Evolutionary conservation across 73 alveolate genomes (phyloP), one percentile per base, ranked within the genome.

Genomic region (Paramecium octaurelia): DNA sequence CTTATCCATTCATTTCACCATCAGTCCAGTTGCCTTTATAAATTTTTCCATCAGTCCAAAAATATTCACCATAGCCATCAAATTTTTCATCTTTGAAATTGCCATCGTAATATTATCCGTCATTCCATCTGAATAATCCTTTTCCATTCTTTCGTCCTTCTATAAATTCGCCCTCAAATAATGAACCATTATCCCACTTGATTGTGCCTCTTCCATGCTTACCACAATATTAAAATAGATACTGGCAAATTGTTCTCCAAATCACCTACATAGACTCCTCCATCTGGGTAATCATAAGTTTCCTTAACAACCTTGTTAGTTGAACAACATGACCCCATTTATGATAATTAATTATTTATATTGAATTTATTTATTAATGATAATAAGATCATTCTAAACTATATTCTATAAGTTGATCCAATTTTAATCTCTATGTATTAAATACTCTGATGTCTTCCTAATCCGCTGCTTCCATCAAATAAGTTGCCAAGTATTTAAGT

Each of bases 11-110:
- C 92, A 86, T 59, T 80, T 68, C 84, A 58, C 71, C 71, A 18
- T 59, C 58, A 29, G 16, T 9, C 92, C 93, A 86, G 9, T 86
- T 29, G 1, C 93, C 93, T 29, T 92, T 69, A 69, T 95, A 96
- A 12, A 93, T 75, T n/a, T 93, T 85, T 20, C 98, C 98, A 92
- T 95, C 97, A 69, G 64, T 36, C 97, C 98, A 92, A 23, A 93
- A 75, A 69, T 34, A 68, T 70, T 86, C 84, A 8, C 93, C 93
- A 77, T 86, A 86, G 24, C 93, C 93, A 69, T 86, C 93, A 31
- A 86, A 29, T 59, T 35, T 35, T 21, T 86, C 84, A 69, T 86
- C 92, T 43, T 86, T 86, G 23, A 86, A 86, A 86, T 59, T 69
- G 12, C 93, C 93, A 59, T 86, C 93, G 21, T 86, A 86, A 36